A percentile compares a stretch with the other conserved stretches of the same genome.
phyloP scores from a whole-genome alignment of 2,329 filamentous ascomycete genomes.

The Nemania sp. region DNA sequence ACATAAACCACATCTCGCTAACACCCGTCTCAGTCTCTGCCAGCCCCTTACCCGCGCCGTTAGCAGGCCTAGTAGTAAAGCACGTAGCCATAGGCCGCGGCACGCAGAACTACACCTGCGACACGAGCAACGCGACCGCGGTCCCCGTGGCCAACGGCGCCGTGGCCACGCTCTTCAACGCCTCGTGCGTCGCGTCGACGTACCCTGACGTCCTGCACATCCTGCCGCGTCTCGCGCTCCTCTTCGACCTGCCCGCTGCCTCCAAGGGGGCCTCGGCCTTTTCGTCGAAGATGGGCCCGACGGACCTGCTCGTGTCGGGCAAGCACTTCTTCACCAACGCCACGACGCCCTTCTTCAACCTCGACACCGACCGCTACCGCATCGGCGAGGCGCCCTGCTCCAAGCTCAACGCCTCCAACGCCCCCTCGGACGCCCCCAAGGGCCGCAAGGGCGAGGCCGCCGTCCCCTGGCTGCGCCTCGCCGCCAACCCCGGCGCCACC shows the following conservation, averaged over 20 bases:
- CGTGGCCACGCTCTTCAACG: slow-evolving; percentile 84
- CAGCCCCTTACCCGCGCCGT: slow-evolving; percentile 63
- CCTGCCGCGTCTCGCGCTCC: slow-evolving; percentile 70
- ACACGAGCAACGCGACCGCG: slow-evolving; percentile 60
- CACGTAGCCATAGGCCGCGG: slow-evolving; percentile 88
- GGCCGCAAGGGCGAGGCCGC: slow-evolving; percentile 69
- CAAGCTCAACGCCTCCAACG: slow-evolving; percentile 64
- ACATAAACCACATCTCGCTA: slow-evolving; percentile 24
- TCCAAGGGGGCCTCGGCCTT: not conserved
- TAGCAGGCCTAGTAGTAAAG: slow-evolving; percentile 64
- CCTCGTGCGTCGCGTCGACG: slow-evolving; percentile 74
- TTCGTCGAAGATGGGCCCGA: slow-evolving; percentile 52
- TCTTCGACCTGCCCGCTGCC: slow-evolving; percentile 57
- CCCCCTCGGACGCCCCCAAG: slow-evolving; percentile 63
- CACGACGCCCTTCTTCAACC: slow-evolving; percentile 78
- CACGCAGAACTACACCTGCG: slow-evolving; percentile 93
- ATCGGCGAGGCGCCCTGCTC: slow-evolving; percentile 66
- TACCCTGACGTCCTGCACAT: slow-evolving; percentile 68
- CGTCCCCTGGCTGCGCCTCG: slow-evolving; percentile 81
- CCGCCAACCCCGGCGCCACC: slow-evolving; percentile 58
- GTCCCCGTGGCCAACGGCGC: slow-evolving; percentile 72
- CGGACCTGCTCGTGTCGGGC: slow-evolving; percentile 68
- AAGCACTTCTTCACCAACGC: slow-evolving; percentile 79
- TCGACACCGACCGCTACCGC: slow-evolving; percentile 60
- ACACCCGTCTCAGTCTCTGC: slow-evolving; percentile 49